phyloP scores from a whole-genome alignment of 2,329 filamentous ascomycete species.

The Colletotrichum costaricense region DNA sequence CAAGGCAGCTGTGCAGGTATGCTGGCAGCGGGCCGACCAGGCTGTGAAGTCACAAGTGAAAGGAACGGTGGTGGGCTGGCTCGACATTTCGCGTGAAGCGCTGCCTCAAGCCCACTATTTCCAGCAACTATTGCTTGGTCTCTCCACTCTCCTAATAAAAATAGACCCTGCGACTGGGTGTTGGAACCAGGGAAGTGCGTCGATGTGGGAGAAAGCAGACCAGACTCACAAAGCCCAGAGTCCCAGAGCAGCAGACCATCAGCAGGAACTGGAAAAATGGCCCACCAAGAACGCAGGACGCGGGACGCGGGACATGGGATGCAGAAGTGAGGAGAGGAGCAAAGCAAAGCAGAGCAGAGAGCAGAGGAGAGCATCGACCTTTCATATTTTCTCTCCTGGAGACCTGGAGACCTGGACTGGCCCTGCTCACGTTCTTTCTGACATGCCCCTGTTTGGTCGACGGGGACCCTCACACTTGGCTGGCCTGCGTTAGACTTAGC shows the following conservation, averaged over 20 bases:
- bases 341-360: not conserved
- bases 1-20: not conserved
- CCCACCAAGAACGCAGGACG: not conserved
- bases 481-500: conserved; percentile 14
- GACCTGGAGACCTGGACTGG: not conserved
- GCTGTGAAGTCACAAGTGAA: not conserved
- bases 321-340: not conserved
- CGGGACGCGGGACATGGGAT: not conserved
- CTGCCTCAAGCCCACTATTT: conserved; percentile 25
- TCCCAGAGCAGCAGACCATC: not conserved
- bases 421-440: conserved; percentile 5
- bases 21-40: conserved; percentile 9
- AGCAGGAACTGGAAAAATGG: not conserved
- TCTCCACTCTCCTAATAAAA: conserved; percentile 26
- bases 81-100: conserved; percentile 19
- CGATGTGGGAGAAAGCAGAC: conserved; percentile 2
- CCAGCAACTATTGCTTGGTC: conserved; percentile 28
- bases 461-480: not conserved
- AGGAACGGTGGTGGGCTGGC: conserved; percentile 8
- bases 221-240: not conserved
- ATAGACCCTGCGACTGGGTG: conserved; percentile 24
- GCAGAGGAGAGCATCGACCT: not conserved
- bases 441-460: not conserved
- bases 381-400: not conserved
- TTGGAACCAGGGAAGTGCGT: conserved; percentile 15